These are phyloP conservation scores for Rugosomyces carneus DNA, from an alignment of 1,284 basidiomycete species.

Conservation along the genomic window DNA sequence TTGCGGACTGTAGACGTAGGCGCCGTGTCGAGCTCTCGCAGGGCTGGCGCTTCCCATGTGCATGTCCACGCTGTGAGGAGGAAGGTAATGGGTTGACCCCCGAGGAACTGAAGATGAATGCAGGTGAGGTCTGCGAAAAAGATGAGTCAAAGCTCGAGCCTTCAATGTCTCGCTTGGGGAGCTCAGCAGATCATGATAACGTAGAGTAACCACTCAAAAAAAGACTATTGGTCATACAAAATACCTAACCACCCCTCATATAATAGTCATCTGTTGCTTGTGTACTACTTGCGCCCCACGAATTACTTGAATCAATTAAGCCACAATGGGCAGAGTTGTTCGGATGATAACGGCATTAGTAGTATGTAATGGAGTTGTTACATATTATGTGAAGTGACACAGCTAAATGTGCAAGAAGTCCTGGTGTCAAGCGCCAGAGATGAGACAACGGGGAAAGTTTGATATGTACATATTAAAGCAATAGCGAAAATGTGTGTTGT, in stretches of 20 bases:
- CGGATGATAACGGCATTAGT: not conserved
- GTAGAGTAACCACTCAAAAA: constrained; percentile 4
- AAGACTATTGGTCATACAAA: too few species aligned
- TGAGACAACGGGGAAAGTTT: not conserved
- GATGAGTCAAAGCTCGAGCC: constrained; percentile 57
- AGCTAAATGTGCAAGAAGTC: not conserved
- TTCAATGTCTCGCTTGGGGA: constrained; percentile 10
- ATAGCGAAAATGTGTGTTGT: constrained; percentile 6
- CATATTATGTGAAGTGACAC: not conserved
- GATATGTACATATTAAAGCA: constrained; percentile 3
- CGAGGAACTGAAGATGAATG: constrained; percentile 31
- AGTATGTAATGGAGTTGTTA: not conserved
- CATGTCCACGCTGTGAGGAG: constrained; percentile 54
- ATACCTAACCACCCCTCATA: too few species aligned
- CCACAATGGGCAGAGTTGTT: not conserved
- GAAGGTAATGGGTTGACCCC: constrained; percentile 37
- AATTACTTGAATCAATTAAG: not conserved
- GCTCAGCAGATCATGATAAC: constrained; percentile 7
- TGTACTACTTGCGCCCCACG: not conserved
- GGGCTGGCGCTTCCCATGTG: constrained; percentile 75
- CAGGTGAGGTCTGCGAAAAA: constrained; percentile 31
- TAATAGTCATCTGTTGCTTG: not conserved
- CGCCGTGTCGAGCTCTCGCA: constrained; percentile 68
- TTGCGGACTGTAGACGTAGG: constrained; percentile 49
- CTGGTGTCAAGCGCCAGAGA: not conserved